Evolutionary conservation across 1,284 basidiomycete genomes (phyloP).

Genomic region (Ustilago lituana): DNA sequence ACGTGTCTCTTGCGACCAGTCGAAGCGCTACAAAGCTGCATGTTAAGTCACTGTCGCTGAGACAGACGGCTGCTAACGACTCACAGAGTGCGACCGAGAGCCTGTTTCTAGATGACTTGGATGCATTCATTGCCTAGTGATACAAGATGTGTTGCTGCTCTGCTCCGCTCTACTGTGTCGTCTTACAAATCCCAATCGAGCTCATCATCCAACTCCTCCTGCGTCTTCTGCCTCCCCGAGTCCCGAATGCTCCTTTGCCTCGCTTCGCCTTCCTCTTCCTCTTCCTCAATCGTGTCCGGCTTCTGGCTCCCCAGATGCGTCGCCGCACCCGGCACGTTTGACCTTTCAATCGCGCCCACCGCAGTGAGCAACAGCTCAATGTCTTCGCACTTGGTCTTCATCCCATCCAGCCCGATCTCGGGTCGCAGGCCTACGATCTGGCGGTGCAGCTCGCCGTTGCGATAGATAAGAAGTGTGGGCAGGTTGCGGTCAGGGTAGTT

Average conservation of each 20-base stretch:
- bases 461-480: slow-evolving; percentile 92
- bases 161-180: too few species aligned
- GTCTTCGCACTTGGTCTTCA: slow-evolving; percentile 78
- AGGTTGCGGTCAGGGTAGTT: slow-evolving; percentile 91
- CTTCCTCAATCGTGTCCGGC: slow-evolving; percentile 20
- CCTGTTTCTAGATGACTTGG: too few species aligned
- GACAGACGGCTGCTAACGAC: too few species aligned
- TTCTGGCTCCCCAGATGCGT: slow-evolving; percentile 23
- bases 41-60: too few species aligned
- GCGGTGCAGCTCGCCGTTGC: slow-evolving; percentile 85
- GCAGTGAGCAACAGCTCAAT: slow-evolving; percentile 64
- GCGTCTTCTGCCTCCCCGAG: slow-evolving; percentile 42
- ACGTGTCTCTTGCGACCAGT: too few species aligned
- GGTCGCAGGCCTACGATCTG: slow-evolving; percentile 78
- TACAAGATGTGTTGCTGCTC: too few species aligned
- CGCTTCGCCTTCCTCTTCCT: slow-evolving; percentile 23
- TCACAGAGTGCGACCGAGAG: too few species aligned
- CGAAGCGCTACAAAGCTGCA: too few species aligned
- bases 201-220: slow-evolving; percentile 63
- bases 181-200: slow-evolving; percentile 64
- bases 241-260: slow-evolving; percentile 28
- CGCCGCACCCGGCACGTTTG: slow-evolving; percentile 42
- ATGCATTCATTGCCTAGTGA: slow-evolving; percentile 3
- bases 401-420: slow-evolving; percentile 76
- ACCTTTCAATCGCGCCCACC: slow-evolving; percentile 58